phyloP scores from a whole-genome alignment of 2,329 filamentous ascomycete genomes.

The Fusarium sambucinum region DNA sequence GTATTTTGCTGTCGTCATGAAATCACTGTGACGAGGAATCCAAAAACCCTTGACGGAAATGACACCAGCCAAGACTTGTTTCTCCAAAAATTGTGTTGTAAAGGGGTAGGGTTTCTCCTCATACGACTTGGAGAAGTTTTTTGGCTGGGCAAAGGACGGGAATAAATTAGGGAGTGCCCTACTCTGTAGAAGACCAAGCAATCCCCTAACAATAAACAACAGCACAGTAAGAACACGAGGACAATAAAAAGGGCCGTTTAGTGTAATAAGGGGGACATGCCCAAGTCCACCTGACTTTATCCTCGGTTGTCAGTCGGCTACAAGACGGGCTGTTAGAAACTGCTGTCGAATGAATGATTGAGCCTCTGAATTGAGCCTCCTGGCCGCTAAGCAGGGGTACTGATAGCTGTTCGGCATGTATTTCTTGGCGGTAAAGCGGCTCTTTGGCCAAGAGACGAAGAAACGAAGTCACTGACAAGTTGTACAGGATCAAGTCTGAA shows the following conservation, averaged over 20 bases:
- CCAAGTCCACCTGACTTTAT: slow-evolving; percentile 21
- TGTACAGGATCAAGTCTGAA: background rate
- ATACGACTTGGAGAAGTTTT: slow-evolving; percentile 42
- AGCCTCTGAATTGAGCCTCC: slow-evolving; percentile 16
- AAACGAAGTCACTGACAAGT: background rate
- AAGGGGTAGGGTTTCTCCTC: slow-evolving; percentile 36
- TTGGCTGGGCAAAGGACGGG: slow-evolving; percentile 6
- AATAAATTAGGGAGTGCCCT: slow-evolving; percentile 7
- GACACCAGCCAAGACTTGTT: slow-evolving; percentile 24
- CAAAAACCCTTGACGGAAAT: background rate
- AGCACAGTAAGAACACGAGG: slow-evolving; percentile 10
- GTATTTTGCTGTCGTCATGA: slow-evolving; percentile 9
- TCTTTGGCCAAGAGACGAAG: slow-evolving; percentile 9
- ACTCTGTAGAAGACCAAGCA: background rate
- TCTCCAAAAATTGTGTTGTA: slow-evolving; percentile 35
- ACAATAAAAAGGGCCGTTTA: background rate
- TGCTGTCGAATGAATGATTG: slow-evolving; percentile 9
- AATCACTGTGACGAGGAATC: slow-evolving; percentile 16
- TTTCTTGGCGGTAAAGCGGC: slow-evolving; percentile 32
- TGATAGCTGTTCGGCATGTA: slow-evolving; percentile 21
- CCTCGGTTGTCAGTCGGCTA: slow-evolving; percentile 45
- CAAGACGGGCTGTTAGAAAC: slow-evolving; percentile 17
- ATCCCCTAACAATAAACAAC: background rate
- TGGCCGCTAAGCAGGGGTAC: slow-evolving; percentile 23
- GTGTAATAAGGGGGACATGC: no score